phyloP scores from a whole-genome alignment of 2,329 filamentous ascomycete genomes.

The Neofusicoccum kwambonambiense region DNA sequence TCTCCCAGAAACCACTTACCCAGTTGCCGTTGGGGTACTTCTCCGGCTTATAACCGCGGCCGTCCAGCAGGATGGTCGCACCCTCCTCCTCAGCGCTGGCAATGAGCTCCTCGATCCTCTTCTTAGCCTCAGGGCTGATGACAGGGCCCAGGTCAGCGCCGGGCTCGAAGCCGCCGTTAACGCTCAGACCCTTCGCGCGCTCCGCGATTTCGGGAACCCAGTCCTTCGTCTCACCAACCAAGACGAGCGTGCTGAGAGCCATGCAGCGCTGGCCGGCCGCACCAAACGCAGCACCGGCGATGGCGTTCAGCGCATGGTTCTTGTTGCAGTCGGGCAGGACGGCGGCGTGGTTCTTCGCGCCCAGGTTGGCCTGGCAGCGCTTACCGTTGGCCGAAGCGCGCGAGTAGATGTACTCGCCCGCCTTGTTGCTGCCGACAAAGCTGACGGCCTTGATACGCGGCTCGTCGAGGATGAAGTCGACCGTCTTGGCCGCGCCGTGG shows the following conservation, averaged over 20 bases:
- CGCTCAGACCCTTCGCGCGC: slow-evolving; percentile 68
- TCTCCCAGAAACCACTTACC: slow-evolving; percentile 42
- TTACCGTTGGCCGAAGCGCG: slow-evolving; percentile 81
- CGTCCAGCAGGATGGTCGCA: slow-evolving; percentile 78
- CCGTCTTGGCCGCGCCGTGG: slow-evolving; percentile 75
- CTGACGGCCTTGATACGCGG: slow-evolving; percentile 82
- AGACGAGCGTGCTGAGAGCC: slow-evolving; percentile 79
- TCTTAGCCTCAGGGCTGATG: slow-evolving; percentile 75
- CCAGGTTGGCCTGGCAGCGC: slow-evolving; percentile 83
- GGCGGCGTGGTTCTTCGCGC: slow-evolving; percentile 85
- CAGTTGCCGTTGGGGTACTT: slow-evolving; percentile 86
- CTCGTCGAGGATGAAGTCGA: slow-evolving; percentile 84
- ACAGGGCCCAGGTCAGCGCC: slow-evolving; percentile 79
- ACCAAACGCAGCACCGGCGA: slow-evolving; percentile 80
- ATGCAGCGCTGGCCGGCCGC: slow-evolving; percentile 85
- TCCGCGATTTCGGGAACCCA: slow-evolving; percentile 79
- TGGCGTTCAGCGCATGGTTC: slow-evolving; percentile 83
- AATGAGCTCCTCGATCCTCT: slow-evolving; percentile 74
- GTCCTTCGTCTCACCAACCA: slow-evolving; percentile 80
- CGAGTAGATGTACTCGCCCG: slow-evolving; percentile 81
- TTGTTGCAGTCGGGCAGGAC: slow-evolving; percentile 86
- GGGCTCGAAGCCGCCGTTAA: slow-evolving; percentile 78
- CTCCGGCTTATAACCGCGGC: slow-evolving; percentile 68
- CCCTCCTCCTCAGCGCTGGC: slow-evolving; percentile 76
- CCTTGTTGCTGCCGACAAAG: slow-evolving; percentile 85